These are phyloP conservation scores for Phytophthora constricta DNA, from an alignment of 352 stramenopile species.

Conservation along the genomic window DNA sequence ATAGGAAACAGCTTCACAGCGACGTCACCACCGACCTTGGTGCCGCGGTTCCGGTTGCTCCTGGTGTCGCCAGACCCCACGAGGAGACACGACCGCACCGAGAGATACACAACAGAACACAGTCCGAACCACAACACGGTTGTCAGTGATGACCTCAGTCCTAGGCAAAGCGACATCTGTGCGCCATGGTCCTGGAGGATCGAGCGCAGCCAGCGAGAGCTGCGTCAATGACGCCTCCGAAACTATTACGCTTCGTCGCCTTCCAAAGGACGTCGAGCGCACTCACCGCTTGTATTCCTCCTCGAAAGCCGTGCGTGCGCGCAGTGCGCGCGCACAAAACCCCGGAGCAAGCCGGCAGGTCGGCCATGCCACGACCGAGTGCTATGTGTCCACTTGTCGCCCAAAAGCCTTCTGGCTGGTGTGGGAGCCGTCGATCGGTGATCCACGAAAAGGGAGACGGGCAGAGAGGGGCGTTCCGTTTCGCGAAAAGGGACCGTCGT, in stretches of 20 bases:
- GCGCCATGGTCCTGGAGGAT: not conserved
- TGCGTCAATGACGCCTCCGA: not conserved
- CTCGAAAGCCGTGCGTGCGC: constrained; percentile 53
- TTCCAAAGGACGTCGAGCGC: not conserved
- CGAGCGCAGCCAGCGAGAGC: not conserved
- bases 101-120: constrained; percentile 1
- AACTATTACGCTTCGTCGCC: constrained; percentile 29
- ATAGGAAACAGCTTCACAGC: not conserved
- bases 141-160: not conserved
- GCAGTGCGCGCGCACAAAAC: constrained; percentile 52
- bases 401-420: constrained; percentile 9
- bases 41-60: constrained; percentile 56
- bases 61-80: constrained; percentile 26
- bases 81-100: not conserved
- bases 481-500: not conserved
- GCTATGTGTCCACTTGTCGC: constrained; percentile 10
- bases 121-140: not conserved
- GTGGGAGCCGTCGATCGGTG: too few relatives aligned
- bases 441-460: not conserved
- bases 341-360: constrained; percentile 39
- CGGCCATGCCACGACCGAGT: not conserved
- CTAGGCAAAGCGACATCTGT: not conserved
- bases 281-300: constrained; percentile 72
- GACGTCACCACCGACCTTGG: constrained; percentile 36
- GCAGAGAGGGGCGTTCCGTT: constrained; percentile 35